A percentile compares a stretch with the other conserved stretches of the same genome.
These are phyloP conservation scores for Senna tora DNA, from an alignment of 306 rosid genomes.

Conservation along the genomic window DNA sequence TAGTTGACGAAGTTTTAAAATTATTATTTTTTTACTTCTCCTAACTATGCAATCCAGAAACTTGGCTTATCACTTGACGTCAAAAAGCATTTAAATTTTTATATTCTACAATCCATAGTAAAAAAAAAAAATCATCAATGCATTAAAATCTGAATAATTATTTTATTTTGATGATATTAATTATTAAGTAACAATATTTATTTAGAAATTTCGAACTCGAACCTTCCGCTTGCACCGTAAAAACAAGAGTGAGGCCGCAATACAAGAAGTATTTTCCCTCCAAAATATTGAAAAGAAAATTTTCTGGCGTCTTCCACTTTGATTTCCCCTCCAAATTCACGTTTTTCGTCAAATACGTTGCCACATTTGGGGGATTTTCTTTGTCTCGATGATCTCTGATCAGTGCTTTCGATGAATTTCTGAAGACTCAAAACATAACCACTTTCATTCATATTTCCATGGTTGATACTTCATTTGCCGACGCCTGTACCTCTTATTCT, in stretches of 20 bases:
- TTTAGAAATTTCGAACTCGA: background rate
- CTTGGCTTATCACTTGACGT: no score
- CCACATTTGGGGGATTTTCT: background rate
- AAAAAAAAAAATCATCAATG: no score
- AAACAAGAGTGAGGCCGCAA: background rate
- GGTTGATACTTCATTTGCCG: conserved; percentile 31
- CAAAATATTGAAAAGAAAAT: conserved; percentile 23
- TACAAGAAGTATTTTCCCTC: conserved; percentile 42
- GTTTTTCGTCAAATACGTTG: conserved; percentile 3
- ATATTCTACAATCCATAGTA: no score
- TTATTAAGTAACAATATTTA: no score
- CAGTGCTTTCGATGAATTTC: conserved; percentile 37
- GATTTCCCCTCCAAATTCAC: conserved; percentile 26
- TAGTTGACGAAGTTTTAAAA: no score
- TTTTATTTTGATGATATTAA: no score
- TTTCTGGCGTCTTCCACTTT: conserved; percentile 10
- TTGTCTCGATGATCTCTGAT: conserved; percentile 11
- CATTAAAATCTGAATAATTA: background rate
- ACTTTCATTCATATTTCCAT: conserved; percentile 32
- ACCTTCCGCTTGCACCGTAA: no score
- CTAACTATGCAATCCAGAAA: no score
- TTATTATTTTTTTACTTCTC: no score
- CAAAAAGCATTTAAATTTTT: no score
- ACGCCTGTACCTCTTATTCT: conserved; percentile 33
- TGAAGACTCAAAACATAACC: background rate